These are phyloP conservation scores for Eucalyptus decipiens DNA, from an alignment of 345 rosid species.

Conservation along the genomic window DNA sequence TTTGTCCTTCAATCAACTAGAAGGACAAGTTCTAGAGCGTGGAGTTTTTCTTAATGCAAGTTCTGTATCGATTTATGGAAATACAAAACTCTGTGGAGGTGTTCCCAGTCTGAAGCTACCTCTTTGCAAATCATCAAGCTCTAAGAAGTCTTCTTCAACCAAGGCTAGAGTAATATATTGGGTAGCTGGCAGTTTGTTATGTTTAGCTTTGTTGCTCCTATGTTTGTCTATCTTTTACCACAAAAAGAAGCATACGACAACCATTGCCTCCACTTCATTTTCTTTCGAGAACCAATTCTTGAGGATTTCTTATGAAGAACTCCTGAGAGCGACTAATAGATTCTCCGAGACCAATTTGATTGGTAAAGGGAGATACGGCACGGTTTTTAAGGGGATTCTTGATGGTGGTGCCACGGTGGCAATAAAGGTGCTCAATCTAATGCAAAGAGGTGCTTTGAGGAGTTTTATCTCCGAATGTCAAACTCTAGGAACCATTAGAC, in stretches of 20 bases:
- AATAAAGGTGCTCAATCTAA: background rate
- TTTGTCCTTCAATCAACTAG: background rate
- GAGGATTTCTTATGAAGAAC: background rate
- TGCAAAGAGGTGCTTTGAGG: background rate
- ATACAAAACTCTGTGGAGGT: background rate
- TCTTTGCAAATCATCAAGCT: background rate
- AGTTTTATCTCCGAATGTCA: background rate
- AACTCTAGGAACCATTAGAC: background rate
- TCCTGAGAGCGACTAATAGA: rapidly evolving
- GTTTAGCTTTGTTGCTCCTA: background rate
- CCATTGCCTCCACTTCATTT: background rate
- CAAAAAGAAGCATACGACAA: background rate
- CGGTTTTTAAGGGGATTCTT: background rate
- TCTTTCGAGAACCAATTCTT: background rate
- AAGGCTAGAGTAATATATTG: background rate
- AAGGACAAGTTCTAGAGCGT: no score
- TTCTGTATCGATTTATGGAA: background rate
- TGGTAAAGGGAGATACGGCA: background rate
- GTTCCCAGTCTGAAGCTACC: background rate
- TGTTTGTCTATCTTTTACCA: rapidly evolving
- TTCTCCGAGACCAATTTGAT: background rate
- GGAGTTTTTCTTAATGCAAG: no score
- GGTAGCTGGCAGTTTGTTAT: background rate
- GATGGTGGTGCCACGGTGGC: background rate
- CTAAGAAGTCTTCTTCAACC: background rate